phyloP scores from a whole-genome alignment of 75 land plant genomes.

The Selaginella tamariscina region DNA sequence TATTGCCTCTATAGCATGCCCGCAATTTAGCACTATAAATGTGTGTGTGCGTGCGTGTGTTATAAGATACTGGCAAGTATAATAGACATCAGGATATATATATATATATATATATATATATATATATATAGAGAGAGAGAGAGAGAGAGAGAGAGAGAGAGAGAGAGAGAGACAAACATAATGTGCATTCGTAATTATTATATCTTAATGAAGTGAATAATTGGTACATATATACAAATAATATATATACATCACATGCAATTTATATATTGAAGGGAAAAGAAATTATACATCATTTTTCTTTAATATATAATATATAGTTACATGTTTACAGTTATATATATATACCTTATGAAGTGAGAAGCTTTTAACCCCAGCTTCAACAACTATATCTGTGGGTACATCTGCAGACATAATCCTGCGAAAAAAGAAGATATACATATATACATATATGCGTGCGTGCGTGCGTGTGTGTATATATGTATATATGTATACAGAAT shows the following conservation, averaged over 20 bases:
- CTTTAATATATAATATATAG: background rate
- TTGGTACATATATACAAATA: background rate
- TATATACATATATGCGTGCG: background rate
- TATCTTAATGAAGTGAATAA: background rate
- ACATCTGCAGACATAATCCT: conserved; percentile 13
- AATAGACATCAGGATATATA: too few relatives aligned
- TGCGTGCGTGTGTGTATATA: too few relatives aligned
- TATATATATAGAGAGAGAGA: too few relatives aligned
- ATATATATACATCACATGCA: background rate
- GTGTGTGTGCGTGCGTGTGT: too few relatives aligned
- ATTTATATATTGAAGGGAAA: background rate
- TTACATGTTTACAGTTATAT: background rate
- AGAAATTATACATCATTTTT: too few relatives aligned
- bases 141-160: background rate
- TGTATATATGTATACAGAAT: too few relatives aligned
- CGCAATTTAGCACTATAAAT: too few relatives aligned
- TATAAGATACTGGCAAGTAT: too few relatives aligned
- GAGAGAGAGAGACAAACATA: background rate
- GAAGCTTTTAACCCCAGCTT: background rate
- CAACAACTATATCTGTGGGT: conserved; percentile 5
- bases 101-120: too few relatives aligned
- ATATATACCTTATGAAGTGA: conserved; percentile 11
- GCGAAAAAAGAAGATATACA: background rate
- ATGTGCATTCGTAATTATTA: background rate
- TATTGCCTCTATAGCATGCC: too few relatives aligned